Evolutionary conservation across 2,329 filamentous ascomycete species (phyloP), one percentile per base, ranked within the genome.

Genomic region (Colletotrichum sansevieriae): DNA sequence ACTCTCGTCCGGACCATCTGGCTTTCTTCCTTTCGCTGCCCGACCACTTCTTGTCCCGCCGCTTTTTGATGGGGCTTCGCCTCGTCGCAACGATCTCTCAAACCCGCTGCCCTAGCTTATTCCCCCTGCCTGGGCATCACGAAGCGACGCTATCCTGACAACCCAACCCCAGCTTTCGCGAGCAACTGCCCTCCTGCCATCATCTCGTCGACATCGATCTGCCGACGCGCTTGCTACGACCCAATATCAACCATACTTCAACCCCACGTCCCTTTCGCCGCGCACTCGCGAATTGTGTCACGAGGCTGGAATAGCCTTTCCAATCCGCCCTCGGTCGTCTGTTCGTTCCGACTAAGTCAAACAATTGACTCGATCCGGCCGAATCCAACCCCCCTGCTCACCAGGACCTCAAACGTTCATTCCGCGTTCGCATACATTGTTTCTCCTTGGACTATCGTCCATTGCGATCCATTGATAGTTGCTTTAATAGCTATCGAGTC

Each of bases 111-210:
- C 56, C 66, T 56, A 66, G 63, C 63, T 61, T 55, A 56, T 56
- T 56, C 55, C 66, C 43, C 43, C 52, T 61, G 47, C 49, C 63
- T 39, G 64, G 33, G 55, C 66, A 69, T 51, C 66, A 41, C 47
- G 65, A 61, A 65, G 56, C 66, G 63, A 56, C 66, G 55, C 63
- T 46, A 56, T 66, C 63, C 55, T 69, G 47, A 57, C 63, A 56
- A 35, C 56, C 56, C 55, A 66, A 61, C 62, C 35, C 63, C 49
- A 66, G 63, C 56, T 69, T 55, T 55, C 65, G 63, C 66, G 66
- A 69, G 66, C 63, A 55, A 65, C 62, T 37, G 55, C 55, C 61
- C 65, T 66, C 62, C 65, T 65, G 60, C 35, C 55, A 65, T 64
- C 65, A 59, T 65, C 55, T 54, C 47, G 49, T 66, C 49, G 63